Percentiles rank a stretch among this genome's conserved stretches.
Conservation (phyloP, 73 alveolate genomes). For the Paramecium tetraurelia region DNA sequence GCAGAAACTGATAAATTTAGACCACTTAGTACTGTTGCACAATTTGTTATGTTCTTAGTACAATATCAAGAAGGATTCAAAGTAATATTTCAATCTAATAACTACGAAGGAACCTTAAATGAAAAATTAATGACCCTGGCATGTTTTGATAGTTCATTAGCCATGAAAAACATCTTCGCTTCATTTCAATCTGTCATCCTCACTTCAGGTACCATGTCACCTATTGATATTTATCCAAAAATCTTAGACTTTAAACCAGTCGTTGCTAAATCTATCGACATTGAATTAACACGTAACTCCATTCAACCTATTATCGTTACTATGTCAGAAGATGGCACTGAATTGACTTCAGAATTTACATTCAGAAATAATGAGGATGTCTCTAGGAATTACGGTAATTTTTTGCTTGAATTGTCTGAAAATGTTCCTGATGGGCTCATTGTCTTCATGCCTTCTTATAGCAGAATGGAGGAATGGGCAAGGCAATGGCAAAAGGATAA, state of each 20-base stretch:
- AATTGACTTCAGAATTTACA: conserved; percentile 73
- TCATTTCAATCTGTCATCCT: conserved; percentile 74
- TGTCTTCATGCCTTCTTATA: conserved; percentile 81
- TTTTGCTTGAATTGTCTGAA: conserved; percentile 75
- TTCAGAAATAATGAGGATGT: conserved; percentile 78
- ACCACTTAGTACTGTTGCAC: conserved; percentile 69
- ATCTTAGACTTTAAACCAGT: conserved; percentile 77
- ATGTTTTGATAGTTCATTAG: conserved; percentile 81
- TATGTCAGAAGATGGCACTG: conserved; percentile 74
- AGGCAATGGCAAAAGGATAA: conserved; percentile 87
- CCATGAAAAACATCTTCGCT: conserved; percentile 71
- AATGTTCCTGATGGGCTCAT: conserved; percentile 90
- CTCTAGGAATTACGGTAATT: conserved; percentile 83
- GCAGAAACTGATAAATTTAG: conserved; percentile 70
- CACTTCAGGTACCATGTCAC: conserved; percentile 86
- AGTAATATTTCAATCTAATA: conserved; percentile 76
- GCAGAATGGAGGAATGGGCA: conserved; percentile 78
- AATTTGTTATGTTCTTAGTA: conserved; percentile 72
- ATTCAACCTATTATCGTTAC: conserved; percentile 79
- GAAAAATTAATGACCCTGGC: conserved; percentile 78
- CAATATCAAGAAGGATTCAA: conserved; percentile 77
- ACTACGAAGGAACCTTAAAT: conserved; percentile 70
- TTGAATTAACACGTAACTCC: conserved; percentile 76
- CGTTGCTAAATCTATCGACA: conserved; percentile 71
- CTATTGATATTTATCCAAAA: conserved; percentile 81